Base-by-base conservation (phyloP, 768 basidiomycete genomes). In the Amanita pallidorosea region DNA sequence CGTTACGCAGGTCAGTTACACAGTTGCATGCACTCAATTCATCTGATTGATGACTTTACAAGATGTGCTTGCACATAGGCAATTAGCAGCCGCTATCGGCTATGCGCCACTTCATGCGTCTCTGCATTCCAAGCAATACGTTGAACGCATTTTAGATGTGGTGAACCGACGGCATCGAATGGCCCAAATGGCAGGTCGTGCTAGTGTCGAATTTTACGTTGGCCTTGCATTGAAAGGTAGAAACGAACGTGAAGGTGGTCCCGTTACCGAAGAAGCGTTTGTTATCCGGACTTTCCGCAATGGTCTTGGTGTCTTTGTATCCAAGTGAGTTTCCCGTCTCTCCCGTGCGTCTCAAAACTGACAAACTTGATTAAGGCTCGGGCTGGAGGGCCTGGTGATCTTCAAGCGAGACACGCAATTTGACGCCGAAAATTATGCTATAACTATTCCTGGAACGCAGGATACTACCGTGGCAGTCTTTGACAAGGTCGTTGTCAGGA, bases 161-260 rank as follows among this genome's bases (percentile, higher is more conserved):
- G 86, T 98, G 47, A 99, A 98, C 60, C 78, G 83, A 38, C 77
- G 94, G 15, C 95, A 99, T 63, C 78, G 95, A 23, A 87, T 95
- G 80, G 96, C 96, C 0, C 96, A 99, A 61, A 95, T 94, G 88
- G 96, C 96, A 0, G 83, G 94, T 3, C 76, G 96, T 12, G 96
- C 96, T 0, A 95, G 91, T 62, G 86, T 97, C 29, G 95, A 99
- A 66, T 99, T 98, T 57, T 98, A 96, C 59, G 93, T 97, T 23
- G 94, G 95, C 0, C 69, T 99, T 13, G 92, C 94, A 4, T 67
- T 98, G 54, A 91, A 90, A 57, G 80, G 77, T 2, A 73, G 83
- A 12, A 76, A 75, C 41, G 74, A 75, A 58, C 42, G 49, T 13
- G 43, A 51, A 25, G 20, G 65, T 61, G 59, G 66, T 65, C 47